These are phyloP conservation scores for Epichloe bromicola DNA, from an alignment of 2,329 filamentous ascomycete species.

Conservation along the genomic window DNA sequence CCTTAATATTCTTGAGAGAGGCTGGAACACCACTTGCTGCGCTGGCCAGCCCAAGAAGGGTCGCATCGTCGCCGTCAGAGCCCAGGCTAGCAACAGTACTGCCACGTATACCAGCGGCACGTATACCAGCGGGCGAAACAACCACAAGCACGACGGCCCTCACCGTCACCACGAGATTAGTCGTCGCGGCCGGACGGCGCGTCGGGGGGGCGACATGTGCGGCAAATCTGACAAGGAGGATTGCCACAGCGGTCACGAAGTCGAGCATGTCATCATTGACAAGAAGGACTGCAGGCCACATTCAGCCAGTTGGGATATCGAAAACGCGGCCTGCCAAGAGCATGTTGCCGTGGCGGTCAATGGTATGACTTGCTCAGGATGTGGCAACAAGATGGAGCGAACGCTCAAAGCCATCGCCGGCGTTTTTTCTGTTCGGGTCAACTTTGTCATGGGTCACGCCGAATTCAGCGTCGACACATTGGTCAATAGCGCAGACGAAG, in stretches of 20 bases:
- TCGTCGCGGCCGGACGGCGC: slow-evolving; percentile 10
- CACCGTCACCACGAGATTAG: slow-evolving; percentile 13
- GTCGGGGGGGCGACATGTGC: slow-evolving; percentile 4
- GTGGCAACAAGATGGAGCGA: slow-evolving; percentile 21
- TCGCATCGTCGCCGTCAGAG: neutral
- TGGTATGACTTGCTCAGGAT: slow-evolving; percentile 26
- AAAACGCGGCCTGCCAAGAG: slow-evolving; percentile 15
- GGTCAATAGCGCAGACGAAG: slow-evolving; percentile 13
- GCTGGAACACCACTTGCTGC: slow-evolving; percentile 17
- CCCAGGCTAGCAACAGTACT: neutral
- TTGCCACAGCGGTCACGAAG: slow-evolving; percentile 6
- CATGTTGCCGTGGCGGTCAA: slow-evolving; percentile 16
- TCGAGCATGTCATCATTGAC: slow-evolving; percentile 2
- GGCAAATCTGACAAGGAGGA: slow-evolving; percentile 4
- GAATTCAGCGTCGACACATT: slow-evolving; percentile 19
- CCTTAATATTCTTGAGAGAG: slow-evolving; percentile 18
- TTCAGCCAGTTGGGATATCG: slow-evolving; percentile 10
- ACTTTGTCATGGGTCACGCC: slow-evolving; percentile 25
- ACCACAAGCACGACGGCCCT: slow-evolving; percentile 2
- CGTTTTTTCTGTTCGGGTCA: slow-evolving; percentile 20
- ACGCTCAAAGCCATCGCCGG: slow-evolving; percentile 15
- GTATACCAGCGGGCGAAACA: slow-evolving; percentile 4
- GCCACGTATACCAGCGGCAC: slow-evolving; percentile 1
- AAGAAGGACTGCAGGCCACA: neutral
- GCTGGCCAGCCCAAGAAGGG: slow-evolving; percentile 5